Conservation (phyloP, 2,329 filamentous ascomycete genomes). For the Chlorencoelia australis region DNA sequence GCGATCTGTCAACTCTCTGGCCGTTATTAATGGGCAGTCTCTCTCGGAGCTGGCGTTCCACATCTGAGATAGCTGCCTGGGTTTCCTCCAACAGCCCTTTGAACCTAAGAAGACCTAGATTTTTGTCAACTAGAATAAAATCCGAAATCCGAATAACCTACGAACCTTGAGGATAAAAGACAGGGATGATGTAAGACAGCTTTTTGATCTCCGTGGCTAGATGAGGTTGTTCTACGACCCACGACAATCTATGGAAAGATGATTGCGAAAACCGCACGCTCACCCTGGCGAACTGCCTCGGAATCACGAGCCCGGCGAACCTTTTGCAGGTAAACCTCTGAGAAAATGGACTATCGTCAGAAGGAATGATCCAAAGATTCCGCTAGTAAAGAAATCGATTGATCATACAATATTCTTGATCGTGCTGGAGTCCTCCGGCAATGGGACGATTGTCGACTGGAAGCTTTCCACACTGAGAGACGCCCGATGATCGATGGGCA, state of each 20-base stretch:
- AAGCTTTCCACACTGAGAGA: conserved; percentile 44
- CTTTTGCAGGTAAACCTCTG: conserved; percentile 36
- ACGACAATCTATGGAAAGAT: conserved; percentile 39
- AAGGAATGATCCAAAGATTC: conserved; percentile 27
- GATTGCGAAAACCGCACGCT: conserved; percentile 29
- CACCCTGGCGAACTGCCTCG: conserved; percentile 38
- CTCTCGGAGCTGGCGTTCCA: conserved; percentile 6
- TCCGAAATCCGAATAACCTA: too few relatives aligned
- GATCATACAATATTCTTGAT: conserved; percentile 32
- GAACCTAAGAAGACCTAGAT: conserved; percentile 3
- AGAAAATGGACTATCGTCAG: neutral
- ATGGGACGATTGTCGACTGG: conserved; percentile 28
- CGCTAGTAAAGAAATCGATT: conserved; percentile 29
- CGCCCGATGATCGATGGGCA: conserved; percentile 38
- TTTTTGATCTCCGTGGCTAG: conserved; percentile 45
- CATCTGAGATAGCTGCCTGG: neutral
- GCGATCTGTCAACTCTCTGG: conserved; percentile 6
- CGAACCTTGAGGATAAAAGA: conserved; percentile 45
- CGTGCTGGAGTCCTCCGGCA: conserved; percentile 21
- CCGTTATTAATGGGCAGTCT: conserved; percentile 2
- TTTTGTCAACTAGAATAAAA: conserved; percentile 4
- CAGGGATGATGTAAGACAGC: conserved; percentile 50
- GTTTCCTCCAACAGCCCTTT: conserved; percentile 6
- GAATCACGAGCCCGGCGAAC: conserved; percentile 39
- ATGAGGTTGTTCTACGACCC: conserved; percentile 37